These are phyloP conservation scores for Cornus kousa DNA, from an alignment of 148 eudicot genomes.

Conservation along the genomic window DNA sequence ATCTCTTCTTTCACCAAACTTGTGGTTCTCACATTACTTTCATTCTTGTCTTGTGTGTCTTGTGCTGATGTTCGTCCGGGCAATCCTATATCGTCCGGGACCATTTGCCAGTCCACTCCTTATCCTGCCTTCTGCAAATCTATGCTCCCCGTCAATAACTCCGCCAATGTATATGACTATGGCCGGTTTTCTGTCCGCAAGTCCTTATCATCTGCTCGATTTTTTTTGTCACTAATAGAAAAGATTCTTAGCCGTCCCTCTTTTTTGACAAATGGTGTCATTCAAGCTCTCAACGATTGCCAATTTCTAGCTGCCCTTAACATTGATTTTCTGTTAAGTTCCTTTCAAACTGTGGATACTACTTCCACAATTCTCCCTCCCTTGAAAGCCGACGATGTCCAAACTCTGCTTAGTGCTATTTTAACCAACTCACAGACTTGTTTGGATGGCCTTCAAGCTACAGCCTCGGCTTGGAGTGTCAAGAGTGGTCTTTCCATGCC, in stretches of 20 bases:
- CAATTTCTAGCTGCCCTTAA: slow-evolving; percentile 43
- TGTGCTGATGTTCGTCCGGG: slow-evolving; percentile 13
- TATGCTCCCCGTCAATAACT: slow-evolving; percentile 43
- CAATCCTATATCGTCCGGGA: slow-evolving; percentile 27
- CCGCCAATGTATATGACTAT: slow-evolving; percentile 58
- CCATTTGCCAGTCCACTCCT: slow-evolving; percentile 60
- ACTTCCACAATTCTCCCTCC: slow-evolving; percentile 29
- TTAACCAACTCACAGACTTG: slow-evolving; percentile 82
- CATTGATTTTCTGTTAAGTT: slow-evolving; percentile 39
- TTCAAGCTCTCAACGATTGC: slow-evolving; percentile 60
- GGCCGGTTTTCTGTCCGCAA: slow-evolving; percentile 56
- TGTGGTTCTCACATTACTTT: slow-evolving; percentile 12
- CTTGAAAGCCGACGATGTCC: slow-evolving; percentile 50
- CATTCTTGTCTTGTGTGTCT: slow-evolving; percentile 7
- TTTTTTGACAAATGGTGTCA: slow-evolving; percentile 25
- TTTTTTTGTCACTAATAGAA: slow-evolving; percentile 50
- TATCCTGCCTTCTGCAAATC: slow-evolving; percentile 59
- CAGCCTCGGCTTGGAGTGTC: slow-evolving; percentile 45
- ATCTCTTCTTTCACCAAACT: slow-evolving; percentile 1
- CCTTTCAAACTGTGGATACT: slow-evolving; percentile 29
- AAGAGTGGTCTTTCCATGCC: slow-evolving; percentile 48
- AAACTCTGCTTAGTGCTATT: slow-evolving; percentile 64
- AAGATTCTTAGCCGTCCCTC: slow-evolving; percentile 32
- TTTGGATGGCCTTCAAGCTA: slow-evolving; percentile 57
- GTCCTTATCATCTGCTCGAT: slow-evolving; percentile 50